phyloP scores from a whole-genome alignment of 805 yeast genomes.

The Starmerella stellata region DNA sequence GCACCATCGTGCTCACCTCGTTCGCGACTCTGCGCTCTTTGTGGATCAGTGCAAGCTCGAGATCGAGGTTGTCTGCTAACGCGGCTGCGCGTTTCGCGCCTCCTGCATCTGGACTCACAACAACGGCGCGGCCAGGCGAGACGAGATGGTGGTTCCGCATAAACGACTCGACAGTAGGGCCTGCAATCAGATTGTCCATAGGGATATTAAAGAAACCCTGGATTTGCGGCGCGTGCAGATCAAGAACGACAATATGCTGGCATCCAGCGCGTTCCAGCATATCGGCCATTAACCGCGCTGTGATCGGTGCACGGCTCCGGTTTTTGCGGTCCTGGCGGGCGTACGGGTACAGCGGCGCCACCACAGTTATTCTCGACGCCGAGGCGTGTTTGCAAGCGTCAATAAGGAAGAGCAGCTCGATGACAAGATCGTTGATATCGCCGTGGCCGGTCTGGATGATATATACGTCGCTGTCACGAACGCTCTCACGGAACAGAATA shows the following conservation, averaged over 20 bases:
- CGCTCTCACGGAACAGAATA: slow-evolving; percentile 70
- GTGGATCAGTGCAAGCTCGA: slow-evolving; percentile 88
- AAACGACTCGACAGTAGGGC: slow-evolving; percentile 72
- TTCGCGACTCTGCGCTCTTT: slow-evolving; percentile 91
- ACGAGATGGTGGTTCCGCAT: slow-evolving; percentile 40
- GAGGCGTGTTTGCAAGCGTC: slow-evolving; percentile 94
- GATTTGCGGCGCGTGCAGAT: slow-evolving; percentile 90
- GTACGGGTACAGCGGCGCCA: slow-evolving; percentile 87
- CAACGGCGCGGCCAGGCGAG: slow-evolving; percentile 33
- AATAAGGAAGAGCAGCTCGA: slow-evolving; percentile 77
- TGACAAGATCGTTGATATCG: slow-evolving; percentile 62
- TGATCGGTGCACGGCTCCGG: slow-evolving; percentile 87
- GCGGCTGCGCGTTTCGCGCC: slow-evolving; percentile 96
- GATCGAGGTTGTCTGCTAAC: slow-evolving; percentile 76
- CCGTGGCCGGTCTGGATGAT: slow-evolving; percentile 77
- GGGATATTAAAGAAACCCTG: slow-evolving; percentile 94
- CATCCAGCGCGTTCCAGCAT: slow-evolving; percentile 87
- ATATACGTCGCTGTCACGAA: slow-evolving; percentile 79
- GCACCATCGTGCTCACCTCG: slow-evolving; percentile 85
- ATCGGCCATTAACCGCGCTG: slow-evolving; percentile 86
- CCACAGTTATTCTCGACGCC: slow-evolving; percentile 84
- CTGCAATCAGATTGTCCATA: slow-evolving; percentile 89
- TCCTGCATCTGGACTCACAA: slow-evolving; percentile 96
- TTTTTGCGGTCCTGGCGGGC: slow-evolving; percentile 97
- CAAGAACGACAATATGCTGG: slow-evolving; percentile 90